A percentile compares a stretch with the other conserved stretches of the same genome.
Evolutionary conservation across 2,329 filamentous ascomycete genomes (phyloP).

Genomic region (Diatrype stigma): DNA sequence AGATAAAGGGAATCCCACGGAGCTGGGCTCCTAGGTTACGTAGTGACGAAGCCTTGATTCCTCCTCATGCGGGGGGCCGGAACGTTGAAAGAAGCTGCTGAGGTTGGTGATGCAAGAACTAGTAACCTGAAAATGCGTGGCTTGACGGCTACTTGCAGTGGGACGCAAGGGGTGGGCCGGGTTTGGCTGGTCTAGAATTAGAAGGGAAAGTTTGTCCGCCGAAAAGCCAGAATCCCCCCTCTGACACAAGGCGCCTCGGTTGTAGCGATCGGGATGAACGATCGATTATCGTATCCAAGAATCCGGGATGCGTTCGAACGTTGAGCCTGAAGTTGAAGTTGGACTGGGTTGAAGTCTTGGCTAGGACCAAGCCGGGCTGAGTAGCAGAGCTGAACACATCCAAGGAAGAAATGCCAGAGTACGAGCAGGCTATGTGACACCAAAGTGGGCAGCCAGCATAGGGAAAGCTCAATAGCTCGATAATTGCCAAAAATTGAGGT

Average conservation of each 20-base stretch:
- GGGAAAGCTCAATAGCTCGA: not conserved
- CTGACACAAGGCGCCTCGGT: not conserved
- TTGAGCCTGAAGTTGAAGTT: too few relatives aligned
- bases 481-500: not conserved
- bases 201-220: not conserved
- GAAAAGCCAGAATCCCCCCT: not conserved
- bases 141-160: slow-evolving; percentile 18
- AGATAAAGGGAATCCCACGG: not conserved
- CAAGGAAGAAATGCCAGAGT: not conserved
- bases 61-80: slow-evolving; percentile 1
- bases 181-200: not conserved
- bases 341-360: too few relatives aligned
- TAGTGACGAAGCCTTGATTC: not conserved
- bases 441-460: not conserved
- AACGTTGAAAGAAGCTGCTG: slow-evolving; percentile 3
- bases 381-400: not conserved
- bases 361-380: not conserved
- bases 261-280: not conserved
- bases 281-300: not conserved
- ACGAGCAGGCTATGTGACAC: not conserved
- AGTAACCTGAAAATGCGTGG: not conserved
- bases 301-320: not conserved
- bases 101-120: slow-evolving; percentile 1
- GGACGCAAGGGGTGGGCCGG: slow-evolving; percentile 13
- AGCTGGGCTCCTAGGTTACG: not conserved